Evolutionary conservation across 1,139 yeast genomes (phyloP), one percentile per base, ranked within the genome.

Genomic region (Arxiozyma bovina): DNA sequence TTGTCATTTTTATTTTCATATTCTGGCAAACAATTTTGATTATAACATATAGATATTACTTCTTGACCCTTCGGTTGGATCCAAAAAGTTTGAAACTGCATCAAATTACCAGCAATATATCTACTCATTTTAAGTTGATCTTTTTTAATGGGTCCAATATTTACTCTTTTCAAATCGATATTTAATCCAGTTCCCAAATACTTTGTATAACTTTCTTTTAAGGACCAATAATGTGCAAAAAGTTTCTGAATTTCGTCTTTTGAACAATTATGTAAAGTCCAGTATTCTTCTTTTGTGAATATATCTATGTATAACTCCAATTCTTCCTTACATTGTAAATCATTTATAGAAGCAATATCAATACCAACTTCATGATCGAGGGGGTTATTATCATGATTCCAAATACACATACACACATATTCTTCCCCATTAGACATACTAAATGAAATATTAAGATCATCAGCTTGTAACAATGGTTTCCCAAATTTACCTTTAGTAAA

Each of bases 201-300:
- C 61, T 85, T 86, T 3, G 85, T 77, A 60, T 80, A 84, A 41
- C 87, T 79, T 64, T 86, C 94, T 63, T 86, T 86, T 54, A 85
- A 65, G 0, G 93, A 84, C 94, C 93, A 86, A 41, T 78, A 73
- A 52, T 79, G 81, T 40, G 83, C 79, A 64, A 77, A 81, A 2
- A 63, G 59, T 25, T 47, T 55, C n/a, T 27, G 20, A 22, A 45
- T 22, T 43, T 59, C 58, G 47, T 45, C n/a, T 44, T 25, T 22
- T 47, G 48, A 18, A 40, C 17, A 58, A 41, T 11, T 34, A 38
- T 54, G 25, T 22, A 83, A 58, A 21, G 69, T 63, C 1, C 53
- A 54, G 11, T 65, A 62, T 63, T 85, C 91, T 0, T 52, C 46
- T 0, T 58, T 58, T 40, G 77, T 72, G 58, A 85, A 83, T 2